Percentiles rank a stretch among this genome's conserved stretches.
These are phyloP conservation scores for Hibiscus syriacus DNA, from an alignment of 345 rosid species.

Conservation along the genomic window DNA sequence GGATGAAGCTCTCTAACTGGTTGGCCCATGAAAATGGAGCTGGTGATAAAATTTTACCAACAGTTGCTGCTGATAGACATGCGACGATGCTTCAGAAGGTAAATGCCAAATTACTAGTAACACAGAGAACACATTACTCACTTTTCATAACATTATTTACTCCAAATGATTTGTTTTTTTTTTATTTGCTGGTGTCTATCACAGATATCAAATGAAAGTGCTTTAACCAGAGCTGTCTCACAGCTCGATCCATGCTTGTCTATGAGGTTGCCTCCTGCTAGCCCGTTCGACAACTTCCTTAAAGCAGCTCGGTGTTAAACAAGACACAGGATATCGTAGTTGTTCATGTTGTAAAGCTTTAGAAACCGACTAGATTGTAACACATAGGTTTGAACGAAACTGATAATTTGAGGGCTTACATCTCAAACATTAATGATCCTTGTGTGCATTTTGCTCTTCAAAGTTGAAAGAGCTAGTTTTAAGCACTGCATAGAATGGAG, in stretches of 20 bases:
- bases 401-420: neutral
- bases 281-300: slow-evolving; percentile 90
- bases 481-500: neutral
- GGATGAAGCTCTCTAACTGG: slow-evolving; percentile 92
- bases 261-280: slow-evolving; percentile 88
- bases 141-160: neutral
- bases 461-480: neutral
- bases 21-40: slow-evolving; percentile 53
- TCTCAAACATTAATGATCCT: neutral
- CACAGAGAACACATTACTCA: neutral
- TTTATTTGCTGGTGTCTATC: neutral
- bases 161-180: neutral
- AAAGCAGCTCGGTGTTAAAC: slow-evolving; percentile 65
- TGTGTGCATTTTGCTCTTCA: neutral
- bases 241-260: slow-evolving; percentile 37
- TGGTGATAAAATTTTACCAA: slow-evolving; percentile 17
- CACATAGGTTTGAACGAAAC: neutral
- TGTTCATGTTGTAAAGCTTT: slow-evolving; percentile 16
- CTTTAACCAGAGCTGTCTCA: slow-evolving; percentile 12
- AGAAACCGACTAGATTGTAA: slow-evolving; percentile 7
- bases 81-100: neutral
- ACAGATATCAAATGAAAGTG: slow-evolving; percentile 31
- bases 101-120: neutral
- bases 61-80: slow-evolving; percentile 18
- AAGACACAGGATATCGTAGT: neutral